Base-by-base conservation (phyloP, 805 yeast genomes). In the Ogataea dorogensis region DNA sequence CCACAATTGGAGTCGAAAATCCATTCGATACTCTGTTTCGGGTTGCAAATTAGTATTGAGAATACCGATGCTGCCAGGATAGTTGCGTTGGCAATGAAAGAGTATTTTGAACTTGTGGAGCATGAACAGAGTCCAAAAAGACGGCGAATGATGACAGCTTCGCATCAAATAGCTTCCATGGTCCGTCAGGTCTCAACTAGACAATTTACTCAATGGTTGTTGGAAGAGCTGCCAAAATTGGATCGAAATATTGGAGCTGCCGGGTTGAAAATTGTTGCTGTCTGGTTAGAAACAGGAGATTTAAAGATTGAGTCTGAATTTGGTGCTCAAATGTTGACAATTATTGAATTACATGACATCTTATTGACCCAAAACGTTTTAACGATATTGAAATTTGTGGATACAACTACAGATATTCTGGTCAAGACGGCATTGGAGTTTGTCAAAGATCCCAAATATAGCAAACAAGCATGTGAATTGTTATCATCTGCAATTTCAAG, bases 401-500 rank as follows among this genome's bases (percentile, higher is more conserved):
- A 8, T 3, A 22, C 10, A 2, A 8, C 13, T 7, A 8, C 13
- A 7, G 20, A 17, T 7, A 16, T 17, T 10, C 16, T 28, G 4
- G 30, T 68, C 23, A 68, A 65, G 29, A 46, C 63, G 19, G 42
- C 66, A 14, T 46, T 72, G 5, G 68, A 64, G 12, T 47, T 61
- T 34, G 32, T 73, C 17, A 71, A 68, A 28, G 54, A 55, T 16
- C 51, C 45, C 8, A 35, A 37, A 2, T 38, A 58, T 5, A 51
- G 56, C 16, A 44, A 37, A 4, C 33, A 56, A 5, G 53, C 76
- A 0, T 65, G 72, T 34, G 47, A 49, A 19, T 32, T 68, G n/a
- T 44, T 67, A 12, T 35, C 47, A 5, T 25, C 47, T 1, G 19
- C 49, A 4, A 18, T 43, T 13, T 29, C 43, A 7, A 28, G 34